These are phyloP conservation scores for Cicer arietinum DNA, from an alignment of 306 rosid genomes.

Conservation along the genomic window DNA sequence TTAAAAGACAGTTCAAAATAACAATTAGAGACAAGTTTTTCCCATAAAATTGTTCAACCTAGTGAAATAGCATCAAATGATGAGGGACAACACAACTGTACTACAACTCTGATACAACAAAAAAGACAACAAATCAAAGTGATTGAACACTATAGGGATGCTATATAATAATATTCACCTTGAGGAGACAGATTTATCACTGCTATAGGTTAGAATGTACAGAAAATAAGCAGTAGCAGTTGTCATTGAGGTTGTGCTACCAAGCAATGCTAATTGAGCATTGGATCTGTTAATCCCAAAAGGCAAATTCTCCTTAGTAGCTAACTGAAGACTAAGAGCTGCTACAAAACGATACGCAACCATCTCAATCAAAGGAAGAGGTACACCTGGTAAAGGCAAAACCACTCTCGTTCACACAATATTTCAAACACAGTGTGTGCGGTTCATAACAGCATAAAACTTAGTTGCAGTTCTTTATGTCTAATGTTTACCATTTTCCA, in stretches of 20 bases:
- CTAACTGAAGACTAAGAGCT: conserved; percentile 63
- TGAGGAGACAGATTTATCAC: conserved; percentile 57
- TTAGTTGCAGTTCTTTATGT: not conserved
- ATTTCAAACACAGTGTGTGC: conserved; percentile 46
- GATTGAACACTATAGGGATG: not conserved
- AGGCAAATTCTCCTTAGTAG: conserved; percentile 51
- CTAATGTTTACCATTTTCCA: not conserved
- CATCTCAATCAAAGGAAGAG: conserved; percentile 86
- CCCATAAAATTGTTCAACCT: not conserved
- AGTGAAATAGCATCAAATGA: conserved; percentile 3
- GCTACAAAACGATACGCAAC: conserved; percentile 69
- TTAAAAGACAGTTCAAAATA: not conserved
- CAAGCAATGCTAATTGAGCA: conserved; percentile 65
- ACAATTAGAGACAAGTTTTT: conserved; percentile 18
- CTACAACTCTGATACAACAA: no score
- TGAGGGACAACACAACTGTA: not conserved
- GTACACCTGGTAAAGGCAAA: conserved; percentile 69
- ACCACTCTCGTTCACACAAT: conserved; percentile 49
- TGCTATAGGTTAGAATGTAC: conserved; percentile 69
- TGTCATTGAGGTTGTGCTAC: conserved; percentile 81
- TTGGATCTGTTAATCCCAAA: conserved; percentile 62
- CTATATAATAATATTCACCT: conserved; percentile 54
- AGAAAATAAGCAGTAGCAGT: conserved; percentile 81
- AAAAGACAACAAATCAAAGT: not conserved
- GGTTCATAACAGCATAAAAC: not conserved